Base-by-base conservation (phyloP, 2,329 filamentous ascomycete species). In the Claviceps capensis region DNA sequence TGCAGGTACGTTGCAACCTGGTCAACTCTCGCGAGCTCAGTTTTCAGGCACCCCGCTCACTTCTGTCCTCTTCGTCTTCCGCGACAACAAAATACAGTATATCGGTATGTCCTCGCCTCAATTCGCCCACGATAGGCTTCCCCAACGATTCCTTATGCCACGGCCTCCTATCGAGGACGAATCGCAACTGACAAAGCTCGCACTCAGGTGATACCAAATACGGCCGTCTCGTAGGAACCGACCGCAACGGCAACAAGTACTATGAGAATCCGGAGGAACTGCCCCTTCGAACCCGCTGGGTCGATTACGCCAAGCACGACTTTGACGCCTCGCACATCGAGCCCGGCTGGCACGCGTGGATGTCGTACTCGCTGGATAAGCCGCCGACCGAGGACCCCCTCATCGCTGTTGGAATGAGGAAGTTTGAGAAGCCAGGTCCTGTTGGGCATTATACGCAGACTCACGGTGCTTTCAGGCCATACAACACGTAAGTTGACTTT, bases 281-380 rank as follows among this genome's bases (percentile, higher is more conserved):
- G 54, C 93, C 93, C 53, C 89, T 96, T 63, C 86, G 91, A 64
- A 96, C 89, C 61, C 82, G 90, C 76, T 98, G 94, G 93, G 87
- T 98, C 58, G 90, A 97, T 71, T 98, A 94, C 77, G 91, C 88
- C 73, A 78, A 86, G 69, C 77, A 87, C 62, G 88, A 97, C 69
- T 86, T 77, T 65, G 86, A 93, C 62, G 75, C 86, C 56, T 80
- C 81, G 54, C 88, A 96, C 51, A 86, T 96, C 62, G 91, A 97
- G 71, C 90, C 91, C 49, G 87, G 91, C 69, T 98, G 93, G 93
- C 93, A 97, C 72, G 88, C 87, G 34, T 98, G 93, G 93, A 89
- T 98, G 61, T 88, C 88, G 59, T 97, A 98, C 72, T 74, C 83
- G 71, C 83, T 95, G 62, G 89, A 97, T 70, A 86, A 86, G 70